Conservation (phyloP, 2,329 filamentous ascomycete species). For the Pseudogymnoascus sp. region DNA sequence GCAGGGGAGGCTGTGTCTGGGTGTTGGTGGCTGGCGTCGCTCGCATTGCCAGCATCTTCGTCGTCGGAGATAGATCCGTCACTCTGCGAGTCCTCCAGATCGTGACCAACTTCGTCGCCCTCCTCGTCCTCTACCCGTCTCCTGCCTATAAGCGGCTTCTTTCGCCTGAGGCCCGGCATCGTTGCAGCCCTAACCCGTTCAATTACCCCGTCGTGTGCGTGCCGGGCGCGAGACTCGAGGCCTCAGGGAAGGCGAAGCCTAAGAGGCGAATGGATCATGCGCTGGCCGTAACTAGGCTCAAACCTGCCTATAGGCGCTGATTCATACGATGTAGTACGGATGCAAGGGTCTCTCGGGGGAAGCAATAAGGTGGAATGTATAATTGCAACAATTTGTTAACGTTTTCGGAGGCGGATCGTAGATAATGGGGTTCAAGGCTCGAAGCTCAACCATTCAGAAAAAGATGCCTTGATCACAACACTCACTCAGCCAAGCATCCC, state of each 20-base stretch:
- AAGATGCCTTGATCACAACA: conserved; percentile 12
- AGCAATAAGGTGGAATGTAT: conserved; percentile 2
- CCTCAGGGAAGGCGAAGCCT: conserved; percentile 8
- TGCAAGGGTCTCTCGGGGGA: neutral
- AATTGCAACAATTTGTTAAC: conserved; percentile 3
- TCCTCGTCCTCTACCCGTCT: conserved; percentile 63
- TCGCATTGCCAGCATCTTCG: conserved; percentile 52
- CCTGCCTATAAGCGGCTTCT: conserved; percentile 58
- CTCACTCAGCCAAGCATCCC: conserved; percentile 6
- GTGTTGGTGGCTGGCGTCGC: conserved; percentile 53
- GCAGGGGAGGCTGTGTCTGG: conserved; percentile 38
- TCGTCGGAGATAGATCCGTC: conserved; percentile 57
- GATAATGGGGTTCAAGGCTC: neutral
- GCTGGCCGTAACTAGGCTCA: conserved; percentile 1
- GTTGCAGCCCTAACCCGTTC: conserved; percentile 6
- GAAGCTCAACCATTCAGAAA: conserved; percentile 9
- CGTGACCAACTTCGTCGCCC: conserved; percentile 55
- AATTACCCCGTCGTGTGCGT: conserved; percentile 5
- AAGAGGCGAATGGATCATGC: conserved; percentile 7
- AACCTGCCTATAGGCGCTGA: neutral
- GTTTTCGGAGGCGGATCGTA: neutral
- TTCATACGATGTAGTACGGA: conserved; percentile 1
- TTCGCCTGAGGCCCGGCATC: conserved; percentile 30
- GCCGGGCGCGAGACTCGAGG: neutral
- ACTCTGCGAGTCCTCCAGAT: conserved; percentile 54